Conservation (phyloP, 2,329 filamentous ascomycete genomes). For the Pyrenophora tritici-repentis region DNA sequence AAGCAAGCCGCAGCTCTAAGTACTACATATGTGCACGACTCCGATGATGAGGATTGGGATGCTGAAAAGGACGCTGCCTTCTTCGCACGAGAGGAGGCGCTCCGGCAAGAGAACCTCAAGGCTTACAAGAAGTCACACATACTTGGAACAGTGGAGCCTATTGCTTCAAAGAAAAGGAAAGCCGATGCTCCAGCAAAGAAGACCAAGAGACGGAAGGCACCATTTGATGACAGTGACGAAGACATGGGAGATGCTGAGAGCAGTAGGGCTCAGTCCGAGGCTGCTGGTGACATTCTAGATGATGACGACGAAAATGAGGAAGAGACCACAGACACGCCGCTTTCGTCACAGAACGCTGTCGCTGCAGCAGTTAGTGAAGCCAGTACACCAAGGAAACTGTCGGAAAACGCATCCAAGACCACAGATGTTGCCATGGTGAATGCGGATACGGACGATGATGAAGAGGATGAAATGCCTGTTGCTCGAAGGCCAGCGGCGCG, state of each 20-base stretch:
- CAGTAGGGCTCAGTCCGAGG: conserved; percentile 36
- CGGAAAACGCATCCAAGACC: conserved; percentile 3
- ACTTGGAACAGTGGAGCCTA: conserved; percentile 48
- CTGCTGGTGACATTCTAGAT: conserved; percentile 20
- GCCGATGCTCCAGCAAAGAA: conserved; percentile 26
- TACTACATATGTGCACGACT: conserved; percentile 76
- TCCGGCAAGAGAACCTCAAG: conserved; percentile 62
- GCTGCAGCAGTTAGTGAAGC: conserved; percentile 16
- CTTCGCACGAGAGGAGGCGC: conserved; percentile 74
- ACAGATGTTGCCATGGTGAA: conserved; percentile 35
- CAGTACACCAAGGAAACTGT: conserved; percentile 17
- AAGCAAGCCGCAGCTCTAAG: conserved; percentile 83
- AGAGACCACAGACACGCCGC: conserved; percentile 47
- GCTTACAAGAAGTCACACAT: conserved; percentile 54
- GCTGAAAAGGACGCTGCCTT: conserved; percentile 74
- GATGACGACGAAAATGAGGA: conserved; percentile 32
- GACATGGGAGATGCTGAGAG: conserved; percentile 29
- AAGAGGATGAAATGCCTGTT: conserved; percentile 46
- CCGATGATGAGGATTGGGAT: conserved; percentile 88
- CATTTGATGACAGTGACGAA: conserved; percentile 40
- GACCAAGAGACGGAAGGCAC: conserved; percentile 39
- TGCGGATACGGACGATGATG: conserved; percentile 47
- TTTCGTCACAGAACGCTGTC: conserved; percentile 45
- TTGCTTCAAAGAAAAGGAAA: conserved; percentile 44
- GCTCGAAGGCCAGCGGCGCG: conserved; percentile 44